Evolutionary conservation across 176 grass and related monocot genomes (phyloP).

Genomic region (Hordeum vulgare): MorexV3_pseudomolecules_assembly NC_058524.1:104867104-104867603

Average conservation of each 20-base stretch:
- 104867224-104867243: conserved; percentile 84
- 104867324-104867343: conserved; percentile 79
- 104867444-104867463: conserved; percentile 88
- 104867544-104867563: conserved; percentile 67
- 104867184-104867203: conserved; percentile 70
- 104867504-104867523: conserved; percentile 76
- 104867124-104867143: conserved; percentile 88
- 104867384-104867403: conserved; percentile 88
- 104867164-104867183: conserved; percentile 90
- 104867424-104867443: conserved; percentile 81
- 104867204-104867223: conserved; percentile 78
- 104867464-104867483: conserved; percentile 96
- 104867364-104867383: conserved; percentile 71
- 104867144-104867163: conserved; percentile 81
- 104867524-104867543: conserved; percentile 83
- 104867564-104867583: conserved; percentile 70
- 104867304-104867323: conserved; percentile 57
- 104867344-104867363: conserved; percentile 78
- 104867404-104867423: conserved; percentile 68
- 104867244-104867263: conserved; percentile 81
- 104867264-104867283: conserved; percentile 78
- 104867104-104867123: conserved; percentile 78
- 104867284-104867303: conserved; percentile 76
- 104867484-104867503: conserved; percentile 86
- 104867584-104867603: conserved; percentile 83